Evolutionary conservation across 2,329 filamentous ascomycete genomes (phyloP).

Genomic region (Neoscytalidium dimidiatum): DNA sequence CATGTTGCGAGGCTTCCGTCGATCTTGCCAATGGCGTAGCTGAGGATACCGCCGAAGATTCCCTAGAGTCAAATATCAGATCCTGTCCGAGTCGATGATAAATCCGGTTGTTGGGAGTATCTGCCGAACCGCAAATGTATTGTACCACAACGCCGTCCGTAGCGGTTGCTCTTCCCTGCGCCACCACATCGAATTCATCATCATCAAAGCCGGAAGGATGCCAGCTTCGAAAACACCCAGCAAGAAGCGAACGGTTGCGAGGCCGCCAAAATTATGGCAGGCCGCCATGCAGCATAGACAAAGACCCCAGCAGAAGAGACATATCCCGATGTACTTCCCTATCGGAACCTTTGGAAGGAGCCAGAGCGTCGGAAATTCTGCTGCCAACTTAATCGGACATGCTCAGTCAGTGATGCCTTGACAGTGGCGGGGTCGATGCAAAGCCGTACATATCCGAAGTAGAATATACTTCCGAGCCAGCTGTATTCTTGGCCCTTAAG

Average conservation of each 20-base stretch:
- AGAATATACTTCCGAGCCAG: conserved; percentile 23
- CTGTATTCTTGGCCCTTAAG: conserved; percentile 22
- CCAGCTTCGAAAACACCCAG: conserved; percentile 29
- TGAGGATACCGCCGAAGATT: conserved; percentile 51
- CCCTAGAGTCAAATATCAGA: too few relatives aligned
- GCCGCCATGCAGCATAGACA: conserved; percentile 64
- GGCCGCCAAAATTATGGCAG: conserved; percentile 59
- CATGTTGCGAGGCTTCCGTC: conserved; percentile 47
- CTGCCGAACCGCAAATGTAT: not conserved
- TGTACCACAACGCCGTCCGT: conserved; percentile 31
- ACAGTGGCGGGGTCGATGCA: not conserved
- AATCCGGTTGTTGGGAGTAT: too few relatives aligned
- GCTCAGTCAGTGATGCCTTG: not conserved
- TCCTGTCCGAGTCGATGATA: conserved; percentile 68
- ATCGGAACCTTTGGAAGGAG: conserved; percentile 57
- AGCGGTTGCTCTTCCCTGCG: not conserved
- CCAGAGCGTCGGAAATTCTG: conserved; percentile 65
- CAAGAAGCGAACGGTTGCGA: conserved; percentile 39
- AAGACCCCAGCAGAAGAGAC: conserved; percentile 55
- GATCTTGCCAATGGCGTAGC: not conserved
- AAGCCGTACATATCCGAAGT: conserved; percentile 12
- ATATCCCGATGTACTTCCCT: conserved; percentile 50
- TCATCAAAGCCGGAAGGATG: conserved; percentile 26
- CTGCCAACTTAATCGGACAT: not conserved
- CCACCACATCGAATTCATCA: conserved; percentile 29